Percentiles rank a stretch among this genome's conserved stretches.
phyloP scores from a whole-genome alignment of 78 protist species.

The Mantamonas sphyraenae region DNA sequence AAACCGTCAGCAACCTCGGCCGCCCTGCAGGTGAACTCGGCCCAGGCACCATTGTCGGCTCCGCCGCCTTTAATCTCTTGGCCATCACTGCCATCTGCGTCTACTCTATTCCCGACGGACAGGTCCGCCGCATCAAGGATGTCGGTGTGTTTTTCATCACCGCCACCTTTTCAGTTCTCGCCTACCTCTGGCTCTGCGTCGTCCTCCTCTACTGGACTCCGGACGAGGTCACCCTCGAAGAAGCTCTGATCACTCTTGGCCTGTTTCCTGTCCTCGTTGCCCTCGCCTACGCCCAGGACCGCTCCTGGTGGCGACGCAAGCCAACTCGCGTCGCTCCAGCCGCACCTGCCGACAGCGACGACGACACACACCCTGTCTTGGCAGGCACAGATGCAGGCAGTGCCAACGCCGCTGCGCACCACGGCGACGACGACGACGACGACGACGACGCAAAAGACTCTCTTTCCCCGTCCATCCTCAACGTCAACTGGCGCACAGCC shows the following conservation, averaged over 20 bases:
- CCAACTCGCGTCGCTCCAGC: no score
- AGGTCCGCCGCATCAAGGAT: background rate
- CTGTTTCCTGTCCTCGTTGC: background rate
- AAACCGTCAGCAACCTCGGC: background rate
- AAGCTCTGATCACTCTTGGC: background rate
- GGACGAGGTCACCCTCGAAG: background rate
- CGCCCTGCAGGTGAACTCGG: background rate
- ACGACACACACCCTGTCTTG: background rate
- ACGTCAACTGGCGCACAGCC: no score
- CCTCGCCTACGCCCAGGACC: background rate
- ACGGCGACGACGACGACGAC: no score
- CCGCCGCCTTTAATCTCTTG: conserved; percentile 20
- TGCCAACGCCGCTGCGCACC: background rate
- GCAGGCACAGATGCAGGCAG: conserved; percentile 8
- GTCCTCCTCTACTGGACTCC: background rate
- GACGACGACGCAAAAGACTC: background rate
- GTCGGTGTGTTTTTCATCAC: background rate
- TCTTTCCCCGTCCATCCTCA: no score
- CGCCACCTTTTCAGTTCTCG: background rate
- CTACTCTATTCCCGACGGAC: no score
- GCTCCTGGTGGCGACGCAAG: no score
- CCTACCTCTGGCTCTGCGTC: background rate
- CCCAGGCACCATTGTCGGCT: background rate
- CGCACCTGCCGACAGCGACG: no score
- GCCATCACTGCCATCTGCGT: conserved; percentile 12